These are phyloP conservation scores for Podospora comata DNA, from an alignment of 495 filamentous ascomycete species.

Conservation along the genomic window DNA sequence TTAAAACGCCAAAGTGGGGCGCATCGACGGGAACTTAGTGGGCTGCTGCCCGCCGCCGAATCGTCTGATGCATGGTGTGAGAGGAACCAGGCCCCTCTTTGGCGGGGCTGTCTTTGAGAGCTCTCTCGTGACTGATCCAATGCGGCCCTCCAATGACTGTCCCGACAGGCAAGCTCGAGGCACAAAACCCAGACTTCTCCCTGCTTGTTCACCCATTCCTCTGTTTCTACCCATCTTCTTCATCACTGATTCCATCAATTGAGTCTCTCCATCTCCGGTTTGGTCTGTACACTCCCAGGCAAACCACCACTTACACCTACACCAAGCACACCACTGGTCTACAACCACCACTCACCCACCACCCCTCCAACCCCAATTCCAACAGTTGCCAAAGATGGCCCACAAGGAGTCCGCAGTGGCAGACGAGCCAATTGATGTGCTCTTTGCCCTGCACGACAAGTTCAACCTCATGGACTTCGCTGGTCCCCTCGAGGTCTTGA, in stretches of 20 bases:
- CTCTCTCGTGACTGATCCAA: conserved; percentile 27
- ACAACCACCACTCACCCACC: conserved; percentile 16
- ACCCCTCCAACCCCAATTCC: conserved; percentile 1
- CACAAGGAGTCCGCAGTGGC: conserved; percentile 46
- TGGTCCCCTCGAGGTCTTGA: conserved; percentile 64
- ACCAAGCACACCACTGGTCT: conserved; percentile 14
- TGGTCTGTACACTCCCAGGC: conserved; percentile 18
- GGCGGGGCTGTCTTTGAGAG: conserved; percentile 20
- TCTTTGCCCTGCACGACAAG: conserved; percentile 49
- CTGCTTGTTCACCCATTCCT: conserved; percentile 6
- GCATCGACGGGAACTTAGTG: conserved; percentile 17
- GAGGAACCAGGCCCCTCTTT: conserved; percentile 20
- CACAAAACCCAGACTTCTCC: conserved; percentile 18
- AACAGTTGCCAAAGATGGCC: conserved; percentile 44
- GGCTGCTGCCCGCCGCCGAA: conserved; percentile 17
- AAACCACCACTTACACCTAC: conserved; percentile 13
- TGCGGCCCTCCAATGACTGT: conserved; percentile 5
- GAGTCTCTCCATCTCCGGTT: conserved; percentile 5
- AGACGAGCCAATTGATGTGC: conserved; percentile 50
- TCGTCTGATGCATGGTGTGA: conserved; percentile 23
- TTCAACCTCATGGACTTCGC: conserved; percentile 61
- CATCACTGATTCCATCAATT: neutral
- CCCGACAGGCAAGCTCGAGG: conserved; percentile 7
- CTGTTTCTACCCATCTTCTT: neutral
- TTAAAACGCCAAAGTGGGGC: conserved; percentile 11